Base-by-base conservation (phyloP, 2,329 filamentous ascomycete species). In the Cadophora gregata region DNA sequence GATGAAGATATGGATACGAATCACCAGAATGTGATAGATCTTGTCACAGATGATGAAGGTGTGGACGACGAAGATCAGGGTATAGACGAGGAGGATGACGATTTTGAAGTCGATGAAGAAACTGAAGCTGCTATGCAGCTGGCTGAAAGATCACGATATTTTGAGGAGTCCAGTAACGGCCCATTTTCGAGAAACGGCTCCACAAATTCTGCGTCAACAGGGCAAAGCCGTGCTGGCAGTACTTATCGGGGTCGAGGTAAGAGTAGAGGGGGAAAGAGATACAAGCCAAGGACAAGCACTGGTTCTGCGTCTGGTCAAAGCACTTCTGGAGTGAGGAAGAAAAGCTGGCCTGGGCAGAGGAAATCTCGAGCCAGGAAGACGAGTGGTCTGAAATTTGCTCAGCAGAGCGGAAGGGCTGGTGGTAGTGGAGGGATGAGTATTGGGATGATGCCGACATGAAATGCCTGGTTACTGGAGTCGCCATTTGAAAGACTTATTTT, bases 11-110 rank as follows among this genome's bases (percentile, higher is more conserved):
- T 74, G 12, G 76, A 78, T 62, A 66, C 67, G 9, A 77, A 76
- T 62, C 76, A 77, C 55, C 74, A 77, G 31, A 81, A 84, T 25
- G 77, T 88, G 31, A 85, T 89, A 31, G 84, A 89, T 69, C 79
- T 89, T 27, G 82, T 87, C 68, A 79, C 67, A 38, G 71, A 75
- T 45, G 71, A 73, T 25, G 73, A 69, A 0, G 66, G 53, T 2
- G 69, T 63, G 16, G 66, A 59, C 16, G 68, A 70, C 38, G 72
- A 71, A 4, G 71, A 73, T n/a, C n/a, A n/a, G n/a, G n/a, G n/a
- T n/a, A n/a, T n/a, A 21, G 67, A 66, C 16, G 69, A 55, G 33
- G 63, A 68, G 12, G 65, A 67, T 12, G 67, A 67, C 8, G 63
- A 65, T 33, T 64, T 59, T 8, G 65, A 63, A 19, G 9, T 64